A percentile compares a stretch with the other conserved stretches of the same genome.
These are phyloP conservation scores for Wickerhamomyces bovis DNA, from an alignment of 805 yeast genomes.

Conservation along the genomic window DNA sequence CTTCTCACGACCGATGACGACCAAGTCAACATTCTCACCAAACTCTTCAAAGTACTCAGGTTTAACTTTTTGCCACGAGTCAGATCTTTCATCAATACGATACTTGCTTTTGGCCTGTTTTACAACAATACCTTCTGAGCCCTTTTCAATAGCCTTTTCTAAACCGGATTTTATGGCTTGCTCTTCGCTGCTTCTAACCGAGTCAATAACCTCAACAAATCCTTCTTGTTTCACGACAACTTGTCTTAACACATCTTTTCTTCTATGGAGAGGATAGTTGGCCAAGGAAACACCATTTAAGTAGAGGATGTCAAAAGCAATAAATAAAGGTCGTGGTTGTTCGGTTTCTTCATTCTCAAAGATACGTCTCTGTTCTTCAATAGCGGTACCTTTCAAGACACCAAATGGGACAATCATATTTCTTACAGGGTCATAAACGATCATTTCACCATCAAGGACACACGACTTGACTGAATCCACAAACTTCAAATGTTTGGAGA, in stretches of 20 bases:
- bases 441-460: conserved; percentile 86
- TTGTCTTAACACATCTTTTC: conserved; percentile 47
- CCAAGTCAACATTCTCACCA: conserved; percentile 80
- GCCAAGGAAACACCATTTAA: conserved; percentile 63
- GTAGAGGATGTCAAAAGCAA: conserved; percentile 69
- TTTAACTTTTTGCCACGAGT: conserved; percentile 82
- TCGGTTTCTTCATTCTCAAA: conserved; percentile 24
- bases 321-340: conserved; percentile 43
- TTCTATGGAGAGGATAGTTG: conserved; percentile 42
- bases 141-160: conserved; percentile 47
- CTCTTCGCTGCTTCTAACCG: conserved; percentile 35
- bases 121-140: conserved; percentile 79
- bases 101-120: conserved; percentile 60
- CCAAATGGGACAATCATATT: conserved; percentile 71
- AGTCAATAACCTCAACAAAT: conserved; percentile 44
- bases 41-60: conserved; percentile 85
- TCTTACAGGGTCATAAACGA: conserved; percentile 67
- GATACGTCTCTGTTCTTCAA: conserved; percentile 41
- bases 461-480: conserved; percentile 31
- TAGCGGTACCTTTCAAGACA: conserved; percentile 64
- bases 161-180: conserved; percentile 53
- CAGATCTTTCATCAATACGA: conserved; percentile 51
- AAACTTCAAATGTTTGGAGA: conserved; percentile 44
- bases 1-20: conserved; percentile 71
- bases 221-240: conserved; percentile 35